Evolutionary conservation across 2,329 filamentous ascomycete genomes (phyloP), one percentile per base, ranked within the genome.

Genomic region (Stagonosporopsis chrysanthemi): DNA sequence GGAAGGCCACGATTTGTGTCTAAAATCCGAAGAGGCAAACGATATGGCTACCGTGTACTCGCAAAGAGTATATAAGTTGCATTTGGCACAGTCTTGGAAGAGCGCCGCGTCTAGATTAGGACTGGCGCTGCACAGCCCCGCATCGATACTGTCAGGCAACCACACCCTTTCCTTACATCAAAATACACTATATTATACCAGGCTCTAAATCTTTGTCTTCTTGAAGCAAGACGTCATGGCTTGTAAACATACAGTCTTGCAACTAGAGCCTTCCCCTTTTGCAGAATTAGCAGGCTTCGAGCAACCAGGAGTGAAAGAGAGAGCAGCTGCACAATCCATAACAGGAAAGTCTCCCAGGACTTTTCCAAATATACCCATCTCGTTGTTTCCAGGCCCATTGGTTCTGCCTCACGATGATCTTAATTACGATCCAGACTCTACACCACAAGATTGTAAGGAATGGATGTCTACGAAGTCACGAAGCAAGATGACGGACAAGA

Each of bases 341-440:
- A 61, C 60, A 12, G 56, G 56, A 4, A 52, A 52, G 15, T 28
- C 28, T 11, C 33, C 52, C 6, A 56, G 45, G 38, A 50, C 29
- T 1, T 43, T 44, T 6, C 52, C 22, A 19, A 35, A 39, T 33
- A 44, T 43, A 42, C 38, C 64, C 2, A 66, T 61, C 1, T 65
- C 64, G 2, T 43, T 38, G 0, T 90, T 88, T 59, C 87, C 86
- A 0, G 84, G 77, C 0, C 86, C 87, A 0, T 68, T 90, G 6
- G 76, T 88, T 0, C 74, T 90, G 0, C 87, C 87, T 0, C 79
- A 77, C 2, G 87, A 89, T 65, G 84, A 85, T 19, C 77, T 90
- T 1, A 80, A 82, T 0, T 72, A 79, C 31, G 82, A 88, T 36
- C 82, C 83, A 1, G 75, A 81, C 5, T 79, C 78, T 36, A 76